Percentiles rank a stretch among this genome's conserved stretches.
Evolutionary conservation across 805 yeast species (phyloP).

Genomic region (Metschnikowia lochheadii): DNA sequence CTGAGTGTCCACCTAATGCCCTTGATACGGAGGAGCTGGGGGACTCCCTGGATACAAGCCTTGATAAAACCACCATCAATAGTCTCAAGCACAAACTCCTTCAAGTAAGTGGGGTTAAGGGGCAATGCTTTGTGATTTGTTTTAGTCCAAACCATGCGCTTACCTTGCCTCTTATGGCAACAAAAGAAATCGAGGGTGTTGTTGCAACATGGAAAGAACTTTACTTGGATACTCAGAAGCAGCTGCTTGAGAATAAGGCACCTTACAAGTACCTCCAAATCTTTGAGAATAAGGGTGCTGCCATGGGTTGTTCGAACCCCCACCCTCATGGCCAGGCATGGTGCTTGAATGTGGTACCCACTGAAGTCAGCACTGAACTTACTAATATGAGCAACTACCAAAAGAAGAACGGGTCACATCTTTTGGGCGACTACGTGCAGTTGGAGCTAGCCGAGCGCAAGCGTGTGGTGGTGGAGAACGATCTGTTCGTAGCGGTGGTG

Average conservation of each 20-base stretch:
- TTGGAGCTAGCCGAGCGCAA: slow-evolving; percentile 48
- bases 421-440: slow-evolving; percentile 60
- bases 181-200: slow-evolving; percentile 42
- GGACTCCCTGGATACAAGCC: too few relatives aligned
- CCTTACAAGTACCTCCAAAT: slow-evolving; percentile 63
- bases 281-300: slow-evolving; percentile 73
- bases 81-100: slow-evolving; percentile 42
- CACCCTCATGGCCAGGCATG: slow-evolving; percentile 85
- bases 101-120: slow-evolving; percentile 56
- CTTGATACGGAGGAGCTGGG: slow-evolving; percentile 9
- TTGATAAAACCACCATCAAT: slow-evolving; percentile 6
- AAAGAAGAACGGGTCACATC: slow-evolving; percentile 38
- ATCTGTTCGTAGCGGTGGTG: slow-evolving; percentile 60
- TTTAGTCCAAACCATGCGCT: slow-evolving; percentile 67
- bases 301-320: slow-evolving; percentile 80
- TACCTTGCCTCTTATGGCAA: slow-evolving; percentile 59
- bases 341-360: slow-evolving; percentile 63
- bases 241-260: slow-evolving; percentile 31
- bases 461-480: slow-evolving; percentile 57
- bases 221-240: slow-evolving; percentile 41
- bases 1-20: slow-evolving; percentile 4
- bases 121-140: slow-evolving; percentile 68
- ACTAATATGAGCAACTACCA: slow-evolving; percentile 47
- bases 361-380: slow-evolving; percentile 60
- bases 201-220: slow-evolving; percentile 58